These are phyloP conservation scores for Boletus tomentosulus DNA, from an alignment of 768 basidiomycete species.

Conservation along the genomic window DNA sequence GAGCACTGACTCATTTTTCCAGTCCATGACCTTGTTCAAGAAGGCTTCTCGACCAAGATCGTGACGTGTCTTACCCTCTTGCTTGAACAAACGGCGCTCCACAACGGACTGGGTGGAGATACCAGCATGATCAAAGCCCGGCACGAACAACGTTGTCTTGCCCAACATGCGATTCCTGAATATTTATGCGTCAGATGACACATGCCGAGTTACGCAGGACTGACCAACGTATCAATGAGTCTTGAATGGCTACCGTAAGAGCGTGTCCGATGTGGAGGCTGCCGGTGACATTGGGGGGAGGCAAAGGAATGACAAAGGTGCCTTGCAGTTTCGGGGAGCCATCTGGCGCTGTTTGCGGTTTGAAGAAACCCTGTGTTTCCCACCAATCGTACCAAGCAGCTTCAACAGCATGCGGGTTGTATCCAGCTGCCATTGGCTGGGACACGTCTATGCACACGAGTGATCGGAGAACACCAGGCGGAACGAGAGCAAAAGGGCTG, in stretches of 20 bases:
- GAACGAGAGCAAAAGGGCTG: not conserved
- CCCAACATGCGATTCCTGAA: slow-evolving; percentile 94
- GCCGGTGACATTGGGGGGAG: slow-evolving; percentile 97
- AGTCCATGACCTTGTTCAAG: slow-evolving; percentile 85
- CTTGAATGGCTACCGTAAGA: slow-evolving; percentile 88
- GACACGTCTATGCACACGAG: slow-evolving; percentile 59
- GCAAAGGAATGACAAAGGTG: slow-evolving; percentile 80
- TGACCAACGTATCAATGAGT: slow-evolving; percentile 83
- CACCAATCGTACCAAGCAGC: slow-evolving; percentile 99
- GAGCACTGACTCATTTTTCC: slow-evolving; percentile 88
- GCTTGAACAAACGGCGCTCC: slow-evolving; percentile 86
- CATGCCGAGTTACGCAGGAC: slow-evolving; percentile 19
- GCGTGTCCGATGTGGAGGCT: slow-evolving; percentile 94
- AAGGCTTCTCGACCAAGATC: slow-evolving; percentile 95
- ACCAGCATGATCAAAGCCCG: slow-evolving; percentile 97
- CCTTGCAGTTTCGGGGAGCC: slow-evolving; percentile 61
- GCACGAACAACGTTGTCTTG: slow-evolving; percentile 79
- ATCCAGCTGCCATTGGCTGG: slow-evolving; percentile 84
- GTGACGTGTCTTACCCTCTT: slow-evolving; percentile 77
- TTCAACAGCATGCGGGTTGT: slow-evolving; percentile 94
- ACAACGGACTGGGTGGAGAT: slow-evolving; percentile 98
- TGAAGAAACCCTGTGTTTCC: slow-evolving; percentile 86
- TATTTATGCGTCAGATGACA: not conserved
- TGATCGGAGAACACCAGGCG: not conserved
- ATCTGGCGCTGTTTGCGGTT: slow-evolving; percentile 58